Evolutionary conservation across 768 basidiomycete species (phyloP).

Genomic region (Coprinellus micaceus): DNA sequence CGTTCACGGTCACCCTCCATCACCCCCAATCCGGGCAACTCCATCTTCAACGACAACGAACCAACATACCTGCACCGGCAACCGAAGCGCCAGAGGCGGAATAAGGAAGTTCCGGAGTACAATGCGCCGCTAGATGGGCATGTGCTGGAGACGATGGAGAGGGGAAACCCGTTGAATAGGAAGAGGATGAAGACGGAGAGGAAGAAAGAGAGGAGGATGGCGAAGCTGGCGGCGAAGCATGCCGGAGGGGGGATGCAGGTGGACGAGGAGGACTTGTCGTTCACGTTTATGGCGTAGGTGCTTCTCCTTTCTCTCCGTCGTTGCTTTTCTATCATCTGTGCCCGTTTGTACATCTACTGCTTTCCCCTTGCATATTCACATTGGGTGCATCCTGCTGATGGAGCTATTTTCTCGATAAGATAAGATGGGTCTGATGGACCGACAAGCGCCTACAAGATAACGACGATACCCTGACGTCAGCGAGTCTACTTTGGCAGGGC

Average conservation of each 20-base stretch:
- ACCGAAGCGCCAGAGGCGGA: constrained; percentile 60
- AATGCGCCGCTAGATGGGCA: constrained; percentile 48
- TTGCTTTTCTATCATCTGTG: not conserved
- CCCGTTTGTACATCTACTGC: too few species aligned
- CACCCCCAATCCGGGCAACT: constrained; percentile 10
- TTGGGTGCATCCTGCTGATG: too few species aligned
- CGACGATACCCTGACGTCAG: too few species aligned
- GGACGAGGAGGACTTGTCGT: constrained; percentile 42
- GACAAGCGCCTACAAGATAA: too few species aligned
- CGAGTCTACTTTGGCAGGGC: too few species aligned
- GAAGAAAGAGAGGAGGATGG: constrained; percentile 57
- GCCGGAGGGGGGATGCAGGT: constrained; percentile 38
- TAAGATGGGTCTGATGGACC: too few species aligned
- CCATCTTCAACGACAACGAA: constrained; percentile 14
- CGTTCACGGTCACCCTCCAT: constrained; percentile 35
- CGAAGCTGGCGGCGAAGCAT: constrained; percentile 22
- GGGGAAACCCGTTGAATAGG: constrained; percentile 58
- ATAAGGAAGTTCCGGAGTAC: constrained; percentile 51
- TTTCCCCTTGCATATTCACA: too few species aligned
- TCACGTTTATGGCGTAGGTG: constrained; percentile 43
- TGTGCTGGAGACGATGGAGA: constrained; percentile 43
- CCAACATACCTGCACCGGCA: constrained; percentile 31
- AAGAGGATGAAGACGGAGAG: constrained; percentile 59
- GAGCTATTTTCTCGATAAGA: too few species aligned
- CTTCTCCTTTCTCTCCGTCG: not conserved